Evolutionary conservation across 495 filamentous ascomycete species (phyloP), one percentile per base, ranked within the genome.

Genomic region (Pseudevernia furfuracea): DNA sequence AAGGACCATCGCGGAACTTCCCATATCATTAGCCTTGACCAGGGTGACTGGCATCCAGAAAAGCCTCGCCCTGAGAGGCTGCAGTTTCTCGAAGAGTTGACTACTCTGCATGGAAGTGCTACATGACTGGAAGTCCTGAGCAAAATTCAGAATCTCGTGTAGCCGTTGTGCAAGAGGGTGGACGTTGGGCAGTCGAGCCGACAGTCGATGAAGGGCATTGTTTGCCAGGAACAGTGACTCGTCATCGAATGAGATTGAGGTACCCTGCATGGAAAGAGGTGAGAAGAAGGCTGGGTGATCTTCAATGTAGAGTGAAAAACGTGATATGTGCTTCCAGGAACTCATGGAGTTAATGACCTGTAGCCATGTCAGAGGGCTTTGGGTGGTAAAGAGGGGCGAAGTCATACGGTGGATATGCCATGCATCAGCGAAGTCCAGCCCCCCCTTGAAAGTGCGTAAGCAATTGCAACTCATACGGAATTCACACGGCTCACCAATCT

Each of bases 381-480:
- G 58, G 15, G 19, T 58, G 30, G 41, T 55, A 36, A 34, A 25
- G 53, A n/a, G 46, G 46, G 38, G 21, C 17, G 28, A 41, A 21
- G 36, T 76, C 85, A 75, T 81, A 92, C 91, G 57, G 88, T 91
- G 36, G 88, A 89, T 66, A 92, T 92, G 49, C 94, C 94, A 68
- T 94, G 88, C 81, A 96, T 92, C 59, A 97, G 78, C 62, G 90
- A 92, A 60, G 86, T 88, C 93, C 93, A 97, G 72, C 85, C 87
- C 72, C 86, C 86, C 89, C 92, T 97, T n/a, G 39, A 25, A 48
- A 19, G 5, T 9, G 10, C 36, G 41, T 71, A 14, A 69, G 67
- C 74, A 67, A 74, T 66, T 58, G 60, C 37, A 55, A 28, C 21
- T 39, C 30, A 36, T 38, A 30, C 32, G 21, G 39, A 21, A 4